A percentile compares a stretch with the other conserved stretches of the same genome.
These are phyloP conservation scores for Rutstroemia sp. DNA, from an alignment of 2,329 filamentous ascomycete genomes.

Conservation along the genomic window DNA sequence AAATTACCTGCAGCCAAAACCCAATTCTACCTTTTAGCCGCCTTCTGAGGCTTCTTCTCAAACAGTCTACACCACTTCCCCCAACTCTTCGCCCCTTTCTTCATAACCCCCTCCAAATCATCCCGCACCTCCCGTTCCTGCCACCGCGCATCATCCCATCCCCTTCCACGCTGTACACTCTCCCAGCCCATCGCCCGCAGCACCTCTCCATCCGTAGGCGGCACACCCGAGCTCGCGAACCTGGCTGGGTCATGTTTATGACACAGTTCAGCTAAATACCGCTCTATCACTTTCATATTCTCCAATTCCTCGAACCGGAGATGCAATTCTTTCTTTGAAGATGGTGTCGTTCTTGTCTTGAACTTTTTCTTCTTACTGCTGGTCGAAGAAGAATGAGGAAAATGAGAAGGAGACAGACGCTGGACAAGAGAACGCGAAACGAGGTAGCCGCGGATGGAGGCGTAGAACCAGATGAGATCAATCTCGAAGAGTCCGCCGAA, in stretches of 20 bases:
- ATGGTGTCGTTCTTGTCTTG: too few species aligned
- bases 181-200: constrained; percentile 12
- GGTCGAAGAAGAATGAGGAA: not conserved
- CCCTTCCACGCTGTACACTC: constrained; percentile 4
- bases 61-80: constrained; percentile 5
- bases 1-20: too few species aligned
- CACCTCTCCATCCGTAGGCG: constrained; percentile 11
- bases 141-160: constrained; percentile 13
- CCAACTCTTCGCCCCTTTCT: constrained; percentile 10
- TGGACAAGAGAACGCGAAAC: not conserved
- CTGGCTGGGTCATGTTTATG: constrained; percentile 5
- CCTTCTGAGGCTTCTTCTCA: constrained; percentile 13
- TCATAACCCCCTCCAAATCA: constrained; percentile 8
- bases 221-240: constrained; percentile 10
- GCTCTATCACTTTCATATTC: not conserved
- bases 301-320: not conserved
- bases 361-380: too few species aligned
- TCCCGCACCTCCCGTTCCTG: constrained; percentile 7
- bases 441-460: constrained; percentile 19
- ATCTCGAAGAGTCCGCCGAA: constrained; percentile 29
- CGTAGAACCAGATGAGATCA: constrained; percentile 28
- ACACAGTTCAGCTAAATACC: not conserved
- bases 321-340: not conserved
- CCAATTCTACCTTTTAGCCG: not conserved
- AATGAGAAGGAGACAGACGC: not conserved